Evolutionary conservation across 257 asterid genomes (phyloP).

Genomic region (Solanum ossicruentum): DNA sequence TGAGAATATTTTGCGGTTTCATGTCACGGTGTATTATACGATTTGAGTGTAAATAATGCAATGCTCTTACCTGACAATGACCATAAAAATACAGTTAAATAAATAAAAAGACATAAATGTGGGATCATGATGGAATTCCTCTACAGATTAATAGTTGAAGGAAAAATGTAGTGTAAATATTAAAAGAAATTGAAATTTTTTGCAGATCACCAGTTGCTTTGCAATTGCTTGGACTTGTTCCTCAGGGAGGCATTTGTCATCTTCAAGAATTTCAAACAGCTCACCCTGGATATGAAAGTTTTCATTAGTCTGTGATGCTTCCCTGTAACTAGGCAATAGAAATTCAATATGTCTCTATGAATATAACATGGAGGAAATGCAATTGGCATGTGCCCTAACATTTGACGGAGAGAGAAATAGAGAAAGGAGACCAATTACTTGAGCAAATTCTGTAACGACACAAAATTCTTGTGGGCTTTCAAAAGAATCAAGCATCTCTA

Average conservation of each 20-base stretch:
- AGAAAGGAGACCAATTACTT: conserved; percentile 30
- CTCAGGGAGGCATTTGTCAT: conserved; percentile 97
- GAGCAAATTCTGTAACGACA: conserved; percentile 94
- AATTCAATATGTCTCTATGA: background rate
- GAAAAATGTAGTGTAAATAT: background rate
- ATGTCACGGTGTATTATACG: conserved; percentile 98
- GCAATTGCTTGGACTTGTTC: conserved; percentile 99
- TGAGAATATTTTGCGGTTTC: conserved; percentile 97
- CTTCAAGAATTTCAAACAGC: conserved; percentile 94
- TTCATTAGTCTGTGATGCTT: conserved; percentile 5
- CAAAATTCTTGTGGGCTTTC: conserved; percentile 97
- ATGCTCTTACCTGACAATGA: conserved; percentile 64
- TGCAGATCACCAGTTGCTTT: conserved; percentile 66
- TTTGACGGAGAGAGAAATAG: background rate
- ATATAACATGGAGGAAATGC: background rate
- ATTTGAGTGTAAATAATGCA: conserved; percentile 91
- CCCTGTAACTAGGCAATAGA: background rate
- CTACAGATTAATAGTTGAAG: background rate
- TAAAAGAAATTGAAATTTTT: background rate
- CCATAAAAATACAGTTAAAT: background rate
- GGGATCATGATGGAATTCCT: background rate
- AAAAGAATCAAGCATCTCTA: conserved; percentile 92
- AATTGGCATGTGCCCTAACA: background rate
- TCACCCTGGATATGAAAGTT: conserved; percentile 57
- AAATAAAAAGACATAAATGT: background rate